These are phyloP conservation scores for Mimosa bimucronata DNA, from an alignment of 306 rosid genomes.

Conservation along the genomic window DNA sequence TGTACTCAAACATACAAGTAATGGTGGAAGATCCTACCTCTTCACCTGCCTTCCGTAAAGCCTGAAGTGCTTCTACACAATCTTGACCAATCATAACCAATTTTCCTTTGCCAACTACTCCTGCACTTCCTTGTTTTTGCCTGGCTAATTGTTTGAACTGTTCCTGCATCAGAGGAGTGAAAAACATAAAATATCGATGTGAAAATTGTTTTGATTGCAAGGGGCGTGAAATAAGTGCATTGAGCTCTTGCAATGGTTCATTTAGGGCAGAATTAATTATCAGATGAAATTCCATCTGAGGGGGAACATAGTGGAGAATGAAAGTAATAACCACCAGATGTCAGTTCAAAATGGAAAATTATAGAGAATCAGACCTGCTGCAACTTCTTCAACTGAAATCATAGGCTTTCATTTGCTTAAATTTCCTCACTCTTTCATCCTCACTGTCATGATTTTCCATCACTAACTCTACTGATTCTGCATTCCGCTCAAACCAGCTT, in stretches of 20 bases:
- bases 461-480: conserved; percentile 67
- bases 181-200: conserved; percentile 54
- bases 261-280: conserved; percentile 6
- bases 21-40: conserved; percentile 60
- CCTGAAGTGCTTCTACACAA: conserved; percentile 90
- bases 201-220: conserved; percentile 85
- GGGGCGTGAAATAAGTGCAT: conserved; percentile 70
- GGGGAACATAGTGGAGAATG: background rate
- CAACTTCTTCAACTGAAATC: conserved; percentile 69
- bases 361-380: conserved; percentile 58
- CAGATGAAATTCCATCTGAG: background rate
- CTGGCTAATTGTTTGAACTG: conserved; percentile 76
- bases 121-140: conserved; percentile 58
- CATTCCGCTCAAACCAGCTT: conserved; percentile 87
- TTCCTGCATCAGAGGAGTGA: conserved; percentile 79
- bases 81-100: conserved; percentile 88
- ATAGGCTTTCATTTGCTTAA: conserved; percentile 67
- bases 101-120: conserved; percentile 59
- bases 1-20: background rate
- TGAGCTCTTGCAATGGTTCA: conserved; percentile 70
- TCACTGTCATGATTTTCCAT: conserved; percentile 74
- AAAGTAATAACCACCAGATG: background rate
- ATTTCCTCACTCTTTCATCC: conserved; percentile 72
- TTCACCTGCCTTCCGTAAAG: conserved; percentile 70
- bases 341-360: conserved; percentile 21